Base-by-base conservation (phyloP, 805 yeast species). In the Teunomyces atbi region DNA sequence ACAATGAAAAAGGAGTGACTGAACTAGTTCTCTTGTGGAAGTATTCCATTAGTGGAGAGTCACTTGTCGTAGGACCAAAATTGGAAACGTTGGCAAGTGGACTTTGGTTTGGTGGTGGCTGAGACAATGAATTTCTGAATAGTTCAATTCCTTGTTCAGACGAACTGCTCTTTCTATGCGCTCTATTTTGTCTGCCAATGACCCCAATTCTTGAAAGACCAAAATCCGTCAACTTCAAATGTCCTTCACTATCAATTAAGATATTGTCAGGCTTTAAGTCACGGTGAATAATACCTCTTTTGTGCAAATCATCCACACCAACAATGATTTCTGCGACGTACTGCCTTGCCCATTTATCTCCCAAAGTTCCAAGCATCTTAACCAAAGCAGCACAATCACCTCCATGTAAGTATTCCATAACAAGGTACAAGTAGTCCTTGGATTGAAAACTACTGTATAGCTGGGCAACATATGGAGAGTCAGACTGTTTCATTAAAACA, bases 401-500 rank as follows among this genome's bases (percentile, higher is more conserved):
- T 36, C 99, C 99, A 54, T 86, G 89, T 33, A 94, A 70, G 59
- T 89, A 94, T 62, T 94, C 99, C 98, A 95, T 92, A 2, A 94
- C 99, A 54, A 94, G 72, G 59, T 88, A 94, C 13, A 94, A 70
- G 60, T 85, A 90, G 50, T 89, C 95, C 42, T 81, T 79, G 49
- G 89, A 88, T 66, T 94, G 99, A 64, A 94, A 94, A 28, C 95
- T 85, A 43, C 86, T 87, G 58, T 83, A 87, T 26, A 94, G 71
- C 59, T 85, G 90, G 1, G 96, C 98, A 49, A 94, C 97, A 61
- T 86, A 89, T 0, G 96, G 95, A 32, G 92, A 86, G 51, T 90
- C 92, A 2, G 96, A 81, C 60, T 94, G 98, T 2, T 95, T 84
- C 95, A 94, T 94, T 90, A 94, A 84, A n/a, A 92, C 92, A 0